A percentile compares a stretch with the other conserved stretches of the same genome.
Evolutionary conservation across 805 yeast species (phyloP).

Genomic region (Teunomyces lycoperdinae): DNA sequence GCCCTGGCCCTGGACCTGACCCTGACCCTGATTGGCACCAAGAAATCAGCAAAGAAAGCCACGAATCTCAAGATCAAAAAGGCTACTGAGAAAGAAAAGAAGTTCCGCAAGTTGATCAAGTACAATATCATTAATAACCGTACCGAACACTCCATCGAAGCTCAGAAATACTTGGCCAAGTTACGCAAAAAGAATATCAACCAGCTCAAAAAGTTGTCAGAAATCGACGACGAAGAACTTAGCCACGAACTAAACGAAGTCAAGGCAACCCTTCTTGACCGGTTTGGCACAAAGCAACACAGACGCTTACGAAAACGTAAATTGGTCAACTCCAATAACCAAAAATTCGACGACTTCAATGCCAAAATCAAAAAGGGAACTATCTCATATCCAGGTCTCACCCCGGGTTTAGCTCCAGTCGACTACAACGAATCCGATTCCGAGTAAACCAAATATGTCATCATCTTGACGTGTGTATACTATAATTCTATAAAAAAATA

Average conservation of each 20-base stretch:
- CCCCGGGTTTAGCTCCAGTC: slow-evolving; percentile 86
- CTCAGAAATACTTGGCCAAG: slow-evolving; percentile 36
- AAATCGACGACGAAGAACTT: slow-evolving; percentile 30
- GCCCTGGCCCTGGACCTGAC: too few relatives aligned
- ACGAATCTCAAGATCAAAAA: slow-evolving; percentile 21
- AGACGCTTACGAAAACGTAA: slow-evolving; percentile 24
- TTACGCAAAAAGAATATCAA: slow-evolving; percentile 36
- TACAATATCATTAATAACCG: slow-evolving; percentile 38
- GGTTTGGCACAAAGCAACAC: slow-evolving; percentile 16
- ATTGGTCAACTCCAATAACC: slow-evolving; percentile 4
- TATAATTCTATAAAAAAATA: slow-evolving; percentile 12
- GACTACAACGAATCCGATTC: slow-evolving; percentile 39
- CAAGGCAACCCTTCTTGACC: slow-evolving; percentile 22
- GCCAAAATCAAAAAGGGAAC: slow-evolving; percentile 43
- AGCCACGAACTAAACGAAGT: slow-evolving; percentile 29
- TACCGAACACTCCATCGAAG: slow-evolving; percentile 27
- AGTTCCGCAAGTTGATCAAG: slow-evolving; percentile 35
- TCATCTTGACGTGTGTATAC: background rate
- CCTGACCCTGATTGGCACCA: background rate
- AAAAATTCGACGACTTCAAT: slow-evolving; percentile 24
- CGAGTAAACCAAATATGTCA: slow-evolving; percentile 9
- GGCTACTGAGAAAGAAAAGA: slow-evolving; percentile 25
- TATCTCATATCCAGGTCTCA: slow-evolving; percentile 58
- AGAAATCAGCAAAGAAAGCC: slow-evolving; percentile 5
- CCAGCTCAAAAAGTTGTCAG: slow-evolving; percentile 24